Base-by-base conservation (phyloP, 2,329 filamentous ascomycete genomes). In the Colletotrichum liaoningense region DNA sequence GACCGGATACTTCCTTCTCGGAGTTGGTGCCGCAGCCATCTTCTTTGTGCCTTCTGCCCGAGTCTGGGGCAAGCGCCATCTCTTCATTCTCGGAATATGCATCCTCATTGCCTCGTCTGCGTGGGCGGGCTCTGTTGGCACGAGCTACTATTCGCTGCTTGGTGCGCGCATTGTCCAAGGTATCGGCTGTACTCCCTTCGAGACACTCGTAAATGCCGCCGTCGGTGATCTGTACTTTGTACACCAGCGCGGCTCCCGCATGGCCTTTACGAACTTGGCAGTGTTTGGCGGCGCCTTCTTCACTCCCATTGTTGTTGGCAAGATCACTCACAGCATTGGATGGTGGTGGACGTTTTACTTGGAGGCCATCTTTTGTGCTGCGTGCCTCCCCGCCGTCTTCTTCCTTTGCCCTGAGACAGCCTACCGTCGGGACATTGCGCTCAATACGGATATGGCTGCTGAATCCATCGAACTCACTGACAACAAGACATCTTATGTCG, bases 141-240 rank as follows among this genome's bases (percentile, higher is more conserved):
- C 86, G 52, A 91, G 91, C 80, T 97, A 97, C 81, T 86, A 84
- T 19, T 94, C 91, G 78, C 86, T 98, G 73, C 80, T 97, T 5
- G 94, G 91, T 83, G 93, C 96, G 14, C 88, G 96, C 14, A 89
- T 97, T 64, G 90, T 97, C 69, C 96, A 98, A 82, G 96, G 96
- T 24, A 88, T 98, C 56, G 95, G 93, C 0, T 88, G 95, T 22
- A 95, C 95, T 9, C 95, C 96, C 0, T 98, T 97, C 76, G 96
- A 98, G 83, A 94, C 94, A 1, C 85, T 98, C 28, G 93, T 98
- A 71, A 98, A 97, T 82, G 94, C 94, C 0, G 93, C 91, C 62
- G 94, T 98, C 7, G 96, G 95, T 54, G 96, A 98, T 81, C 81
- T 98, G 64, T 98, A 96, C 83, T 97, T 92, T 81, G 95, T 98